phyloP scores from a whole-genome alignment of 345 rosid species.

The Rubroshorea leprosula region DNA sequence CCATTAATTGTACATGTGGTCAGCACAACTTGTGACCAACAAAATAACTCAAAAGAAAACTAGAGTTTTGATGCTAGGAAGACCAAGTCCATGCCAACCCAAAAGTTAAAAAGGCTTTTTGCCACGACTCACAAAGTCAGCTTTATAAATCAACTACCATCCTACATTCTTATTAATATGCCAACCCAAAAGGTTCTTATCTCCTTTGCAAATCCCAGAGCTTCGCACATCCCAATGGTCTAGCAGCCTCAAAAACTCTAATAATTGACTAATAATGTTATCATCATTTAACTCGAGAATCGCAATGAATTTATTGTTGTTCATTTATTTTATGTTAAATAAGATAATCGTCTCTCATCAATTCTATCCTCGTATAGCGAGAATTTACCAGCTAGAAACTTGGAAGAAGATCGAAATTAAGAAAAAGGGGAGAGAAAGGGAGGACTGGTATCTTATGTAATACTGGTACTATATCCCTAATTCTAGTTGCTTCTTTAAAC shows the following conservation, averaged over 20 bases:
- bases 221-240: background rate
- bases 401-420: background rate
- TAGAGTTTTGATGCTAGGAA: background rate
- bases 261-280: background rate
- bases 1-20: no score
- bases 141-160: conserved; percentile 11
- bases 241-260: background rate
- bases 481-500: background rate
- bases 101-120: background rate
- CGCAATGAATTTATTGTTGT: no score
- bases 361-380: no score
- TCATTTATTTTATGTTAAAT: no score
- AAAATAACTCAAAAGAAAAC: background rate
- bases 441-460: background rate
- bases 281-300: no score
- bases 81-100: background rate
- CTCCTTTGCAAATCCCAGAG: conserved; percentile 1
- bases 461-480: background rate
- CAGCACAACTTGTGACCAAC: background rate
- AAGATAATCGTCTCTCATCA: no score
- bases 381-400: background rate
- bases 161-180: conserved; percentile 19
- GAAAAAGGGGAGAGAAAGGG: background rate
- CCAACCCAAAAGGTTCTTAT: conserved; percentile 21
- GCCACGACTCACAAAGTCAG: conserved; percentile 8